Percentiles rank a stretch among this genome's conserved stretches.
Evolutionary conservation across 495 filamentous ascomycete species (phyloP).

Genomic region (Tetracladium setigerum): DNA sequence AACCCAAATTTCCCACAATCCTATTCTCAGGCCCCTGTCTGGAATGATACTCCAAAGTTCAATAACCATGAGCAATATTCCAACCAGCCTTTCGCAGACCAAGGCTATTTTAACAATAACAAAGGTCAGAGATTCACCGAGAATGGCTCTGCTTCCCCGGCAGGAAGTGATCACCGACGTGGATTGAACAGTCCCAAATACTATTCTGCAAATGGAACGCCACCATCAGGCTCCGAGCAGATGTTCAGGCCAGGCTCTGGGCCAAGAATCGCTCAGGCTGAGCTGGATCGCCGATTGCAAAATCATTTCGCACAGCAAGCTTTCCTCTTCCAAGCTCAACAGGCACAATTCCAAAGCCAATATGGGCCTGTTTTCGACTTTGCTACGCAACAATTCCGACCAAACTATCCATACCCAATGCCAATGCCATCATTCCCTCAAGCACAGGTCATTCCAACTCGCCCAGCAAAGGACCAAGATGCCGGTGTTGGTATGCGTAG

Average conservation of each 20-base stretch:
- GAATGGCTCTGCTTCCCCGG: slow-evolving; percentile 36
- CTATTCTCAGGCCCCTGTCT: slow-evolving; percentile 6
- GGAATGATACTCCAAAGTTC: slow-evolving; percentile 11
- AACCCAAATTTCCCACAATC: slow-evolving; percentile 6
- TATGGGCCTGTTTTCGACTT: slow-evolving; percentile 30
- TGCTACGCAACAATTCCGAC: slow-evolving; percentile 23
- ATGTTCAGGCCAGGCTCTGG: slow-evolving; percentile 16
- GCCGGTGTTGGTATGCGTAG: slow-evolving; percentile 59
- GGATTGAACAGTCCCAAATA: slow-evolving; percentile 53
- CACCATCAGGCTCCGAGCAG: slow-evolving; percentile 28
- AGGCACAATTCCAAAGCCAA: slow-evolving; percentile 18
- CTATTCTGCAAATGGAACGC: slow-evolving; percentile 23
- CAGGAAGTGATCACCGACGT: slow-evolving; percentile 42
- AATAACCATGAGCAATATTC: slow-evolving; percentile 11
- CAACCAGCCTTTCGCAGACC: slow-evolving; percentile 19
- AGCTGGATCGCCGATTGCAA: slow-evolving; percentile 21
- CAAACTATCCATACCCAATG: slow-evolving; percentile 27
- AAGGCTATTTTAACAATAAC: slow-evolving; percentile 14
- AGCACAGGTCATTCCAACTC: slow-evolving; percentile 33
- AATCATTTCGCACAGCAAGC: slow-evolving; percentile 31
- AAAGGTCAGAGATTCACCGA: slow-evolving; percentile 27
- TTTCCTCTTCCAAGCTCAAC: slow-evolving; percentile 3
- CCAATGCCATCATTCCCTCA: slow-evolving; percentile 24
- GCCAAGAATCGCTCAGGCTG: slow-evolving; percentile 15
- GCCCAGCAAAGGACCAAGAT: slow-evolving; percentile 57